phyloP scores from a whole-genome alignment of 208 protist species.

The Acanthamoeba triangularis region DNA sequence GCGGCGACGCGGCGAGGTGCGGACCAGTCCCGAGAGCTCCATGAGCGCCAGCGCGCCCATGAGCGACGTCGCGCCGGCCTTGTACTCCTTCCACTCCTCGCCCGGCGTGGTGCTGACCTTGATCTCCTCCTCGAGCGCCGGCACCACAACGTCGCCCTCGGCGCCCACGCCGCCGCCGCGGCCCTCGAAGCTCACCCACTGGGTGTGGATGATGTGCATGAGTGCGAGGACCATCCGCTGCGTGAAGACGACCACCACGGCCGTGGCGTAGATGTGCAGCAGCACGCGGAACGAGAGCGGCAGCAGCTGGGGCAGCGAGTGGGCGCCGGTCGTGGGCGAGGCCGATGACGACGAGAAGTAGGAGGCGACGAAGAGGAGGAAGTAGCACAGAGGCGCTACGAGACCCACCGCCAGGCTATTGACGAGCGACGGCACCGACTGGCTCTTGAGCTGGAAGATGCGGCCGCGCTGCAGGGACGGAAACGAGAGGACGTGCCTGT shows the following conservation, averaged over 20 bases:
- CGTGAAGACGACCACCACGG: background rate
- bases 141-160: constrained; percentile 20
- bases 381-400: background rate
- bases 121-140: constrained; percentile 21
- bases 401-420: background rate
- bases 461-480: constrained; percentile 28
- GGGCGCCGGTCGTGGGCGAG: background rate
- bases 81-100: constrained; percentile 51
- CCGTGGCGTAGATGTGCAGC: constrained; percentile 3
- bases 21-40: constrained; percentile 2
- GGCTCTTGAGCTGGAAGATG: constrained; percentile 56
- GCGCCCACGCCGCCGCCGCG: constrained; percentile 45
- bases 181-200: constrained; percentile 47
- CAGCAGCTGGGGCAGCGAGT: background rate
- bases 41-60: constrained; percentile 35
- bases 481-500: background rate
- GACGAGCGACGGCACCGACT: background rate
- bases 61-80: background rate
- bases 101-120: background rate
- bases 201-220: constrained; percentile 27
- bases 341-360: background rate
- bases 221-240: background rate
- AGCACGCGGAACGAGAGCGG: background rate
- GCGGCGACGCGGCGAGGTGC: constrained; percentile 17
- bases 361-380: background rate